phyloP scores from a whole-genome alignment of 352 stramenopile species.

The Phytopythium mirpurense region DNA sequence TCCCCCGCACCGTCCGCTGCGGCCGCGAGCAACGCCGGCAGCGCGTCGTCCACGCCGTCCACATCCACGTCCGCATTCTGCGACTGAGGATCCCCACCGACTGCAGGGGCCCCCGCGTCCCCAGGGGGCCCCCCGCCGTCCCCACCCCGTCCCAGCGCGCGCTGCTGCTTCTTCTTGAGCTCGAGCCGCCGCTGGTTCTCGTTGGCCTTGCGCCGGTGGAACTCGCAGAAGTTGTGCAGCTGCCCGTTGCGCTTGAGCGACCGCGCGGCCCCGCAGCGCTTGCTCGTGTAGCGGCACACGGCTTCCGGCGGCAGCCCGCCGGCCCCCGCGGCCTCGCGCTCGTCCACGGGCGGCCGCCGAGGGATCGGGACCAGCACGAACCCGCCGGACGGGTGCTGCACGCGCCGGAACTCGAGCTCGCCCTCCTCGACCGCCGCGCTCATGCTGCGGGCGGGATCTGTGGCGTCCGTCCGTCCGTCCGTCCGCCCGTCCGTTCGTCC shows the following conservation, averaged over 20 bases:
- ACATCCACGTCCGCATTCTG: too few relatives aligned
- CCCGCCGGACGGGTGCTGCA: constrained; percentile 19
- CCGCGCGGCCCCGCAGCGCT: constrained; percentile 30
- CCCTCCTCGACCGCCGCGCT: constrained; percentile 11
- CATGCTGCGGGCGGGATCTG: too few relatives aligned
- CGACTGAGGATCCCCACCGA: too few relatives aligned
- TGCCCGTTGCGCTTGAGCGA: constrained; percentile 45
- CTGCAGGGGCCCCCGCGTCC: too few relatives aligned
- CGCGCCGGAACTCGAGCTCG: constrained; percentile 24
- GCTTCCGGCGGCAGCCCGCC: constrained; percentile 21
- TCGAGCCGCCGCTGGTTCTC: constrained; percentile 68
- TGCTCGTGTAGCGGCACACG: constrained; percentile 45
- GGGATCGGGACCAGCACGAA: constrained; percentile 17
- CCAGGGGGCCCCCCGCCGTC: too few relatives aligned
- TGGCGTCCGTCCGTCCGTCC: too few relatives aligned
- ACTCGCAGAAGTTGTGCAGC: constrained; percentile 47
- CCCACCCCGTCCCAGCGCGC: not conserved
- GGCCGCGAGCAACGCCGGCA: not conserved
- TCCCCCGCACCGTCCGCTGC: not conserved
- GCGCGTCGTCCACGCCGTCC: not conserved
- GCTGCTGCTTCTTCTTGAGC: constrained; percentile 31
- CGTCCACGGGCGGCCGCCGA: constrained; percentile 13
- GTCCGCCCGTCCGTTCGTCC: too few relatives aligned
- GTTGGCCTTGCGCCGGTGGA: constrained; percentile 52
- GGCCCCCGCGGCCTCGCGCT: constrained; percentile 12